Evolutionary conservation across 805 yeast genomes (phyloP), one percentile per base, ranked within the genome.

Genomic region (Starmerella bombi): DNA sequence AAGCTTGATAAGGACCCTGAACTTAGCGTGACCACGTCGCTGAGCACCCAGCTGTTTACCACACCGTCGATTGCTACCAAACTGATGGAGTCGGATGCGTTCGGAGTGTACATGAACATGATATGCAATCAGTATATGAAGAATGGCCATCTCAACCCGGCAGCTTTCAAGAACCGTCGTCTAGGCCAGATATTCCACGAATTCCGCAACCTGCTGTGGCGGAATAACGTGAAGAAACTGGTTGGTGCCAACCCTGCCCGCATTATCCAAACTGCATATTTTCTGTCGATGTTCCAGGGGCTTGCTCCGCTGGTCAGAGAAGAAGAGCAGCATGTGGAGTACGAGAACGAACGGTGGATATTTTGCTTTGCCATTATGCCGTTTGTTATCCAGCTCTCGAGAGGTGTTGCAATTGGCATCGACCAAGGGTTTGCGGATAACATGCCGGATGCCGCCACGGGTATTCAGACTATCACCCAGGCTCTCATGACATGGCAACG

Each of bases 1-100:
- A 61, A 70, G 0, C 63, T 74, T 47, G 99, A 91, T 54, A 69
- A 94, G 44, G 97, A 91, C 54, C 94, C 95, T 0, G 94, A 85
- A 50, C 61, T 73, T 40, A 82, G 88, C 10, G 69, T 81, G 3
- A 67, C 86, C 64, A 70, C 77, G 29, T 73, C 77, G 29, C 61
- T 88, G 17, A 75, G 93, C 0, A 76, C 88, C 0, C 98, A 91
- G 59, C 62, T 91, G 18, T 85, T 85, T 59, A 86, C 96, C 0
- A 79, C 93, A 40, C 95, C 96, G 0, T 72, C 85, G 0, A 77
- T 80, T 48, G 77, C 93, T 0, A 70, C 67, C 3, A 62, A 73
- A 21, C 71, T 81, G 20, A 67, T 75, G 5, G 59, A 64, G 23
- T 80, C 75, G 50, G 83, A 83, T 7, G 82, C 77, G 45, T 60